Evolutionary conservation across 2,329 filamentous ascomycete species (phyloP), one percentile per base, ranked within the genome.

Genomic region (Monosporascus ibericus): DNA sequence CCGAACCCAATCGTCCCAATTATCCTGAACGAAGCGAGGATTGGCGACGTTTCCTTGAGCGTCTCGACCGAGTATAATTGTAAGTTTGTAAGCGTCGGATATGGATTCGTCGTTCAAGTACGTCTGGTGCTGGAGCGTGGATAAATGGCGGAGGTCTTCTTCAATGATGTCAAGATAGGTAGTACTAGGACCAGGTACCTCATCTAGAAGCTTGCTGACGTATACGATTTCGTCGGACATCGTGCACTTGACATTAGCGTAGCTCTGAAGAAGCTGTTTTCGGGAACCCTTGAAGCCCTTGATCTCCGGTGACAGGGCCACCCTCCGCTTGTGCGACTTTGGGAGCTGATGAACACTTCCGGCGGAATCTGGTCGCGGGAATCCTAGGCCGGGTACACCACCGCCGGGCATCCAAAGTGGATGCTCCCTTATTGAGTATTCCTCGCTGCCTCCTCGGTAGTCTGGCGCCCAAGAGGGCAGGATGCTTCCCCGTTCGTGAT

Each of bases 141-240:
- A 25, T 27, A 55, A 36, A 39, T 52, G 48, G 5, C 42, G 42
- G n/a, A 55, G 34, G 25, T 57, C 55, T 6, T 50, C 20, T 15
- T 30, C 18, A 24, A 52, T 44, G 5, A 53, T 52, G 15, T 47
- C 17, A 9, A 47, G 42, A 7, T 37, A 48, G 17, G 47, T 30
- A 14, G 52, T 51, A 14, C 46, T 50, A 11, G 52, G 50, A 46
- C 15, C 24, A 22, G 42, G 22, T 7, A 44, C 3, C 11, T 42
- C 50, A 20, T 59, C 53, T 11, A 55, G 39, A 1, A 52, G 25
- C 22, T 53, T 56, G 18, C 55, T 57, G 20, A 58, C 30, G 36
- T 61, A 63, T 15, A 55, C 42, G 40, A 63, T 62, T 27, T 61
- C 55, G n/a, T 63, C 61, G 3, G 55, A 53, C 60, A 63, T 63